Evolutionary conservation across 208 protist species (phyloP), one percentile per base, ranked within the genome.

Genomic region (Phytomonas sp.): DNA sequence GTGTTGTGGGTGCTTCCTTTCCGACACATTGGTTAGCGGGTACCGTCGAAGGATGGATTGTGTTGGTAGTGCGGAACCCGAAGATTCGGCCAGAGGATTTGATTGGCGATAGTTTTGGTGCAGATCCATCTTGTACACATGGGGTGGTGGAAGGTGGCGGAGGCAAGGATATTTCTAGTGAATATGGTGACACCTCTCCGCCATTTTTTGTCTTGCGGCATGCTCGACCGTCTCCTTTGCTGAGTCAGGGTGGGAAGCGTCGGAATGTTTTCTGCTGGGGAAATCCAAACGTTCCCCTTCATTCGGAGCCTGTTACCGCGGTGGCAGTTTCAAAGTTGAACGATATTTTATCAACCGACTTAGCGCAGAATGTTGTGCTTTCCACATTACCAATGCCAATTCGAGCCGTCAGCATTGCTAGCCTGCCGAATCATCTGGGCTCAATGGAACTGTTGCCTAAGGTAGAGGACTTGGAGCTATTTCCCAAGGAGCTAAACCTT

Each of bases 361-460:
- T 95, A 72, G 87, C 88, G 16, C 90, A 95, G 70, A 89, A 92
- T 65, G 79, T 92, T 19, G 75, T 87, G 12, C 74, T 95, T 29
- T 87, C 86, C 40, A 75, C 72, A 12, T 32, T 93, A 59, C 81
- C 85, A 1, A 66, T 73, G 10, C n/a, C 45, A 56, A 26, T 56
- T 56, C 45, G 45, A 56, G 1, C 45, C 45, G 26, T 5, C 23
- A 26, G 23, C 45, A 56, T 23, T 56, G 6, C 45, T 26, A 56
- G 7, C 0, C 45, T 56, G 45, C 45, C 45, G 19, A 56, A 26
- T 56, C 16, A 56, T 56, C 26, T 23, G 23, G 19, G 23, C 11
- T 56, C 45, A 56, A 56, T 56, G 5, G 45, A 56, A 1, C 26
- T 56, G 16, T 56, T 56, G 45, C 45, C 45, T 26, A 56, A 56